These are phyloP conservation scores for Juncus effusus DNA, from an alignment of 176 grass and related monocot species.

Conservation along the genomic window DNA sequence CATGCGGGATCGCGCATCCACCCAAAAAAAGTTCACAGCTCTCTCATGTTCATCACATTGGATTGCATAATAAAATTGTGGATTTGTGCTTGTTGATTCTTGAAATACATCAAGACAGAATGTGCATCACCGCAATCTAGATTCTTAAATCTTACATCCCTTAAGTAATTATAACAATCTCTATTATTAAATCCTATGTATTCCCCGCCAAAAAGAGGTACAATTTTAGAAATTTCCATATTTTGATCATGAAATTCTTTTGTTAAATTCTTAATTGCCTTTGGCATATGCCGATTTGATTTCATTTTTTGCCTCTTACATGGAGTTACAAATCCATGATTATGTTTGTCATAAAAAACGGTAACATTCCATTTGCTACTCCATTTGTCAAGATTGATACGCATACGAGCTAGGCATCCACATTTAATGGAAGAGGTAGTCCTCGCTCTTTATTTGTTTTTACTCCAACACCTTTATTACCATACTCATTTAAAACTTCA, in stretches of 20 bases:
- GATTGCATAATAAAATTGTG: slow-evolving; percentile 10
- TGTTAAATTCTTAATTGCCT: background rate
- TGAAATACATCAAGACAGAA: slow-evolving; percentile 1
- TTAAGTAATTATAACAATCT: background rate
- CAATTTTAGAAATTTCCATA: background rate
- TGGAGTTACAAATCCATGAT: background rate
- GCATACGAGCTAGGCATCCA: no score
- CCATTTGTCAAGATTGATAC: no score
- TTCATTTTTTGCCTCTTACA: background rate
- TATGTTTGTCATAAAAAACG: background rate
- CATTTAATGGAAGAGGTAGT: no score
- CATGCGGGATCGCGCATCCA: background rate
- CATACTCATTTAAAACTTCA: no score
- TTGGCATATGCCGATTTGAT: background rate
- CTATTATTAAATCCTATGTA: background rate
- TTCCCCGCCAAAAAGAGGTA: background rate
- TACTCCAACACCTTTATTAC: no score
- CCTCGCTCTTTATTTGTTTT: no score
- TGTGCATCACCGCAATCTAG: background rate
- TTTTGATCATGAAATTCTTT: background rate
- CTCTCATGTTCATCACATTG: slow-evolving; percentile 12
- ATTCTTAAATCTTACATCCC: background rate
- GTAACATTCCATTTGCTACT: background rate
- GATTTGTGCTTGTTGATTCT: slow-evolving; percentile 2
- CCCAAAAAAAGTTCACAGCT: slow-evolving; percentile 8